Base-by-base conservation (phyloP, 1,284 basidiomycete species). In the Omphalotus olearius region DNA sequence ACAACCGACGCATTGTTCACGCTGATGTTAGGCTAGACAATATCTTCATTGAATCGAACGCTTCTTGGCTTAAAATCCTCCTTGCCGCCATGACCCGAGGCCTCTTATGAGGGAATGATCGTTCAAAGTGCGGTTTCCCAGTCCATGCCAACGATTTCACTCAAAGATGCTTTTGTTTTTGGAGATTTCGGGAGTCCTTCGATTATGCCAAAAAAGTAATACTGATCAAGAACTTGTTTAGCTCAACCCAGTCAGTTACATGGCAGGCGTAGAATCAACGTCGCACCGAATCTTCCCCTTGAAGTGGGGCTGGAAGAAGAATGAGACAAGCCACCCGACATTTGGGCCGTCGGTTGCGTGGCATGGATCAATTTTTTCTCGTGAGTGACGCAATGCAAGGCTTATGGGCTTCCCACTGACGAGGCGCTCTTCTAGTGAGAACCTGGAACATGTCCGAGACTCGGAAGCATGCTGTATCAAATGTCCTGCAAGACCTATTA, bases 271-370 rank as follows among this genome's bases (percentile, higher is more conserved):
- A 38, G 38, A 25, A 64, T 64, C 44, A 65, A 61, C 6, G 20
- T 61, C 16, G 17, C 28, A 23, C 42, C 41, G 40, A 54, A 63
- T 23, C 58, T 66, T 41, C 51, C 67, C n/a, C 67, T 67, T 2
- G 67, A 68, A 52, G 55, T 63, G 11, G 41, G 60, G 39, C 51
- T 69, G 10, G 55, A 53, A 6, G 62, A 61, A 10, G 45, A 51
- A 45, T 69, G 66, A 65, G 58, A 67, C 50, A 57, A 57, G 51
- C 59, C 56, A 18, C 62, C 62, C 7, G 67, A 69, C 49, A 67
- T 68, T 16, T 69, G 67, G 67, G 52, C 64, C 14, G 64, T 64
- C 50, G 67, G 67, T 18, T 68, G 64, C 49, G 46, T 66, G 44
- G 66, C 65, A 59, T n/a, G n/a, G n/a, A n/a, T n/a, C n/a, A n/a